Percentiles rank a stretch among this genome's conserved stretches.
Conservation (phyloP, 2,329 filamentous ascomycete species). For the Hyphodiscus sp. region DNA sequence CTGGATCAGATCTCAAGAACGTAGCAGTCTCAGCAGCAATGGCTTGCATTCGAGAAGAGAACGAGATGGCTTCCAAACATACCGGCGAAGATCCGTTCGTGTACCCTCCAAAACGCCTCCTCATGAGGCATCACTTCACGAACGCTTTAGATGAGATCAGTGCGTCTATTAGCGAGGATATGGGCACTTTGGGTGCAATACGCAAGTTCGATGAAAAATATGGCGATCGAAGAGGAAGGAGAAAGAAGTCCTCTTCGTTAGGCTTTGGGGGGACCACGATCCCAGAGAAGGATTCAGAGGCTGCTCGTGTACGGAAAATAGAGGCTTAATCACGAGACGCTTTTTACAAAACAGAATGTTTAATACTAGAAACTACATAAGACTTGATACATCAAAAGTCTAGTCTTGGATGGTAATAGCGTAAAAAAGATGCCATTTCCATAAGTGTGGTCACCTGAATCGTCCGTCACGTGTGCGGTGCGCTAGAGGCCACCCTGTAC, state of each 20-base stretch:
- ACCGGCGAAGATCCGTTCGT: slow-evolving; percentile 34
- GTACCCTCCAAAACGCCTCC: slow-evolving; percentile 62
- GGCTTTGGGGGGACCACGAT: slow-evolving; percentile 45
- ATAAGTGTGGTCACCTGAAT: no score
- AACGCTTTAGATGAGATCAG: slow-evolving; percentile 82
- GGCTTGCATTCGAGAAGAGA: slow-evolving; percentile 72
- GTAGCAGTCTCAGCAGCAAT: slow-evolving; percentile 74
- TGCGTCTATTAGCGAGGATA: slow-evolving; percentile 89
- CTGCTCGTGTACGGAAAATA: slow-evolving; percentile 28
- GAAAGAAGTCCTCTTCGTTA: slow-evolving; percentile 49
- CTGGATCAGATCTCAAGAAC: slow-evolving; percentile 79
- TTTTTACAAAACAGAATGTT: neutral
- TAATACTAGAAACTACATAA: neutral
- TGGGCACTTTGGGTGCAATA: slow-evolving; percentile 78
- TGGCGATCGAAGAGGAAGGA: slow-evolving; percentile 68
- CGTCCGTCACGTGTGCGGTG: no score
- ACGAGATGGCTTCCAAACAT: slow-evolving; percentile 34
- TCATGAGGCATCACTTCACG: slow-evolving; percentile 70
- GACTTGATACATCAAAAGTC: neutral
- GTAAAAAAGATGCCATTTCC: no score
- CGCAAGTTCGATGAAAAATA: slow-evolving; percentile 95
- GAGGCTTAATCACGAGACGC: neutral
- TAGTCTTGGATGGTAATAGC: neutral
- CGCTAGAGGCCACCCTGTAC: no score
- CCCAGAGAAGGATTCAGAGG: slow-evolving; percentile 27